Conservation (phyloP, 2,329 filamentous ascomycete species). For the Stachybotrys chartarum region DNA sequence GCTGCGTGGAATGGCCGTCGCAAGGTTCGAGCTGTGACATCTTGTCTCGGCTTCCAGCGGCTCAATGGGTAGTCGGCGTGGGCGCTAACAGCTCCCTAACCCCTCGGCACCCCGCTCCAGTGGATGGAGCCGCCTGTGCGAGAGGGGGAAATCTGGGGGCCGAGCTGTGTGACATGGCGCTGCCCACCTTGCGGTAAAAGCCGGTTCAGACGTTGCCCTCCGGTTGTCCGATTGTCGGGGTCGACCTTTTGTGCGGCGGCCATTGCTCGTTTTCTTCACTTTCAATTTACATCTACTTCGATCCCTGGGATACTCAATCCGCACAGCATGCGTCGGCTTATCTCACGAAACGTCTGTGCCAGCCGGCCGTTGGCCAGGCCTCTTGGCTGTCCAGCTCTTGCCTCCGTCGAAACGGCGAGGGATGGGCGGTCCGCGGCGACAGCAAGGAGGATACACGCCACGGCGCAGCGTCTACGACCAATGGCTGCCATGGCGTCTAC, state of each 20-base stretch:
- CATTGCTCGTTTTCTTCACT: not conserved
- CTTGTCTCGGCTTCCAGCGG: not conserved
- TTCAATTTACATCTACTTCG: not conserved
- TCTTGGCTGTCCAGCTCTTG: slow-evolving; percentile 15
- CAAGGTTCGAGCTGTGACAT: not conserved
- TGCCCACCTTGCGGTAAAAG: not conserved
- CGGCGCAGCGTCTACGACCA: slow-evolving; percentile 46
- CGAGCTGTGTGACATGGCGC: not conserved
- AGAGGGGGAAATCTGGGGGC: not conserved
- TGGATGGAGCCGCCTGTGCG: not conserved
- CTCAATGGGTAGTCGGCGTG: not conserved
- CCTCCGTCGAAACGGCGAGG: slow-evolving; percentile 27
- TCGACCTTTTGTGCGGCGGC: not conserved
- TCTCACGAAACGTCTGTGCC: slow-evolving; percentile 30
- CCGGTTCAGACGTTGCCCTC: not conserved
- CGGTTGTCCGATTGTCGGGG: not conserved
- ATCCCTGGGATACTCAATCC: not conserved
- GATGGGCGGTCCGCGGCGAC: slow-evolving; percentile 28
- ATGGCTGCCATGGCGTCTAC: slow-evolving; percentile 46
- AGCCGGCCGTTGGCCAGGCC: slow-evolving; percentile 20
- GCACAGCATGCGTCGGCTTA: slow-evolving; percentile 37
- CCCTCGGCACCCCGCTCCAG: not conserved
- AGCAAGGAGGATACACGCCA: slow-evolving; percentile 49
- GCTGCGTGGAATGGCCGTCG: not conserved
- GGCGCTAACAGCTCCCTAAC: not conserved